Evolutionary conservation across 768 basidiomycete genomes (phyloP).

Genomic region (Rhodotorula babjevae): DNA sequence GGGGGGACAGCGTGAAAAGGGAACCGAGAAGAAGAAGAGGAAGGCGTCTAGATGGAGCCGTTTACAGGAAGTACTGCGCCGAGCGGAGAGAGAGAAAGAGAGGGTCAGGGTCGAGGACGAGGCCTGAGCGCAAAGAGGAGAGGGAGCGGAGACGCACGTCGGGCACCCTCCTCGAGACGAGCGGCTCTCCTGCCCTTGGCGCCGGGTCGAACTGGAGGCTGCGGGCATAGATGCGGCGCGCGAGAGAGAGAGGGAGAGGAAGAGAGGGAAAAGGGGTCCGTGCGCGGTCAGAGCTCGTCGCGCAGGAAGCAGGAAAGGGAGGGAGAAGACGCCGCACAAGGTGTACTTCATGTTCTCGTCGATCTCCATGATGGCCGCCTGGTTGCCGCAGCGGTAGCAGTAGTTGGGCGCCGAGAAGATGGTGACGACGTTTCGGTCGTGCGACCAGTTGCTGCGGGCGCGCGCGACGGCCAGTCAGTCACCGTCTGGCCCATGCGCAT

Average conservation of each 20-base stretch:
- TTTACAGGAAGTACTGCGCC: not conserved
- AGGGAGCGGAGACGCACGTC: slow-evolving; percentile 27
- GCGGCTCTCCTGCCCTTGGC: slow-evolving; percentile 94
- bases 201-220: slow-evolving; percentile 99
- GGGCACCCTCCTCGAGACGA: slow-evolving; percentile 62
- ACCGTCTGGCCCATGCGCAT: not conserved
- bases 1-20: not conserved
- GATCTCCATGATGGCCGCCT: slow-evolving; percentile 99
- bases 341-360: slow-evolving; percentile 59
- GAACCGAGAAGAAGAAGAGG: not conserved
- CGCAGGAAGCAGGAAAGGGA: slow-evolving; percentile 4
- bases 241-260: too few relatives aligned
- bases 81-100: too few relatives aligned
- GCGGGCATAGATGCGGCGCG: not conserved
- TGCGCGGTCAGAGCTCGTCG: slow-evolving; percentile 23
- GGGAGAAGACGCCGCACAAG: slow-evolving; percentile 54
- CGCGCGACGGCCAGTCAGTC: slow-evolving; percentile 47
- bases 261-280: too few relatives aligned
- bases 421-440: slow-evolving; percentile 97
- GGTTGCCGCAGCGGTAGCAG: slow-evolving; percentile 98
- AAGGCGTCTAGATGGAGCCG: not conserved
- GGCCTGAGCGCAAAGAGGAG: too few relatives aligned
- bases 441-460: slow-evolving; percentile 83
- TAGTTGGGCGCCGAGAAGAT: slow-evolving; percentile 99
- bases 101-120: not conserved